Conservation (phyloP, 768 basidiomycete species). For the Mycena haematopus region DNA sequence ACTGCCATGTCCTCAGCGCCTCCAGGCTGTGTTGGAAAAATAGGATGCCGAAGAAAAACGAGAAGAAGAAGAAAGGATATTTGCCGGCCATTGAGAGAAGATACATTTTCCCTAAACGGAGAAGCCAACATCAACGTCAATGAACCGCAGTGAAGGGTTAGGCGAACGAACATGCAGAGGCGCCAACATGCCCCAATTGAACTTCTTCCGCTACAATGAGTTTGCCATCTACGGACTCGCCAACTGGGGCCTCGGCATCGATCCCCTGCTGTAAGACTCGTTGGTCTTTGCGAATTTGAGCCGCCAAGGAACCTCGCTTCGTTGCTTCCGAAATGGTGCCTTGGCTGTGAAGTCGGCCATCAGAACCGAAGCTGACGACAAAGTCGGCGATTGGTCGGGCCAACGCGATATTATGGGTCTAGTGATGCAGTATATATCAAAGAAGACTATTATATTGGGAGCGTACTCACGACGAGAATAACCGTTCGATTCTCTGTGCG, state of each 20-base stretch:
- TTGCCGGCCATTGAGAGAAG: constrained; percentile 26
- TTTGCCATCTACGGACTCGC: constrained; percentile 51
- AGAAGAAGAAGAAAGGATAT: constrained; percentile 29
- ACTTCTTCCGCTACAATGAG: constrained; percentile 71
- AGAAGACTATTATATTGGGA: background rate
- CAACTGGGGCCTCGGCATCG: constrained; percentile 26
- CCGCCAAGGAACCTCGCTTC: constrained; percentile 42
- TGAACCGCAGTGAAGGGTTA: background rate
- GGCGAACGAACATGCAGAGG: constrained; percentile 33
- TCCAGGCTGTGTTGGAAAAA: constrained; percentile 15
- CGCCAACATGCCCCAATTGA: constrained; percentile 60
- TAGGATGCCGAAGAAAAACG: constrained; percentile 24
- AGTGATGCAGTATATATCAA: too few relatives aligned
- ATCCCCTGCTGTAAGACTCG: constrained; percentile 33
- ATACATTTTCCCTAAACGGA: constrained; percentile 39
- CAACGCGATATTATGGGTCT: constrained; percentile 58
- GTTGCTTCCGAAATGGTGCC: constrained; percentile 49
- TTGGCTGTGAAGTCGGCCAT: constrained; percentile 50
- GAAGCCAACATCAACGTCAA: constrained; percentile 19
- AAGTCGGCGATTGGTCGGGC: constrained; percentile 48
- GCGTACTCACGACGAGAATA: background rate
- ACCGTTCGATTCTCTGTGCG: constrained; percentile 37
- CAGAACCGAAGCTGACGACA: constrained; percentile 48
- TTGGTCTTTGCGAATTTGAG: constrained; percentile 43
- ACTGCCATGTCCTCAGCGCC: constrained; percentile 27